phyloP scores from a whole-genome alignment of 495 filamentous ascomycete genomes.

The Penicillium herquei region DNA sequence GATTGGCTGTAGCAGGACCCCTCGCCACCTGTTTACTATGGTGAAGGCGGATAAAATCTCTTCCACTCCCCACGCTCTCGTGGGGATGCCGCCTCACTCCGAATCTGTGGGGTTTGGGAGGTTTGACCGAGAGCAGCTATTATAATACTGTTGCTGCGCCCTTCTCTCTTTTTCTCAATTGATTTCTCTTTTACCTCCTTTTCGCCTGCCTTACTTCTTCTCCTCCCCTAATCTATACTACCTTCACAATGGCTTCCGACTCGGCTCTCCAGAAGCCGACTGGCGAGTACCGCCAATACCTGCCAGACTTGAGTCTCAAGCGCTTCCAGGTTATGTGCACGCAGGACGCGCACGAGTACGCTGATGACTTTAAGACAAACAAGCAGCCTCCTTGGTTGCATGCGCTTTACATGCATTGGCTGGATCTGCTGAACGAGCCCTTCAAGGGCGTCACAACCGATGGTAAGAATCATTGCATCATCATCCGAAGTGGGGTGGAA shows the following conservation, averaged over 20 bases:
- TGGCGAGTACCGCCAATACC: slow-evolving; percentile 54
- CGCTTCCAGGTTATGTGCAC: slow-evolving; percentile 63
- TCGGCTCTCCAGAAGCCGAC: slow-evolving; percentile 25
- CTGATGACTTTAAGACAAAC: slow-evolving; percentile 55
- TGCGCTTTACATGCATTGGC: slow-evolving; percentile 64
- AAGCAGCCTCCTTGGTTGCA: slow-evolving; percentile 67
- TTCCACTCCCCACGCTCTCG: slow-evolving; percentile 26
- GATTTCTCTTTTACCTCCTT: background rate
- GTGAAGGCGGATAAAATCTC: slow-evolving; percentile 20
- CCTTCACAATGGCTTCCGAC: slow-evolving; percentile 3
- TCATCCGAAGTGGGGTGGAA: background rate
- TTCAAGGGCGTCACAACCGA: slow-evolving; percentile 71
- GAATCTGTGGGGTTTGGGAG: slow-evolving; percentile 19
- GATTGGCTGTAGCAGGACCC: slow-evolving; percentile 6
- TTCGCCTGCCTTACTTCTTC: background rate
- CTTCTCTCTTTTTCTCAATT: background rate
- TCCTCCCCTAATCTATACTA: background rate
- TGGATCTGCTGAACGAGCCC: slow-evolving; percentile 62
- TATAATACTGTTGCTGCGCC: slow-evolving; percentile 11
- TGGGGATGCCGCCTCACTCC: slow-evolving; percentile 18
- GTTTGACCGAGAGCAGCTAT: background rate
- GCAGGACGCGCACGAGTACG: slow-evolving; percentile 65
- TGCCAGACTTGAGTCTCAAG: slow-evolving; percentile 58
- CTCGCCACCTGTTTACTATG: slow-evolving; percentile 1
- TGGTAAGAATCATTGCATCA: slow-evolving; percentile 40